phyloP scores from a whole-genome alignment of 441 rosid genomes.

The Flueggea neowawraea region DNA sequence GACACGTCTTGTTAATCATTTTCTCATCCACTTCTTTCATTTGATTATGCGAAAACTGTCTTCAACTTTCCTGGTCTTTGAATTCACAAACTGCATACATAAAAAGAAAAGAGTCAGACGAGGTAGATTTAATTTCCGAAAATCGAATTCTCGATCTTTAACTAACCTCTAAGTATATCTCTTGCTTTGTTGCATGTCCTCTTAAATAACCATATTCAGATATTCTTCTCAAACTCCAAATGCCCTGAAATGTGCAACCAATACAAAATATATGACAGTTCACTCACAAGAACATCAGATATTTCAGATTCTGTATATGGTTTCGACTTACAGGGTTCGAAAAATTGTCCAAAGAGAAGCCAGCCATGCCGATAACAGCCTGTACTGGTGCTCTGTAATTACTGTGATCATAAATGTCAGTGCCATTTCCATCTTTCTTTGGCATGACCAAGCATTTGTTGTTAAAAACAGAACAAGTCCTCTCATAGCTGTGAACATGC shows the following conservation, averaged over 20 bases:
- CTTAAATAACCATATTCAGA: conserved; percentile 41
- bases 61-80: conserved; percentile 28
- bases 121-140: too few relatives aligned
- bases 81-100: conserved; percentile 41
- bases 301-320: neutral
- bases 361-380: conserved; percentile 62
- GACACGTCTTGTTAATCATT: neutral
- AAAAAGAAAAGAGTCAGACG: neutral
- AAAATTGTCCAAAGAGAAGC: conserved; percentile 43
- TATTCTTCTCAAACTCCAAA: conserved; percentile 56
- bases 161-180: conserved; percentile 45
- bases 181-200: conserved; percentile 42
- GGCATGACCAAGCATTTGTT: conserved; percentile 47
- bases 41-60: conserved; percentile 47
- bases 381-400: conserved; percentile 59
- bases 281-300: neutral
- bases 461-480: conserved; percentile 49
- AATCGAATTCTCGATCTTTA: too few relatives aligned
- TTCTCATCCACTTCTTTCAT: neutral
- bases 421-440: conserved; percentile 31
- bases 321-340: conserved; percentile 22
- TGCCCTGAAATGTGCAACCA: conserved; percentile 18
- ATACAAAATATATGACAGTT: neutral
- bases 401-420: conserved; percentile 43
- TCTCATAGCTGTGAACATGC: conserved; percentile 66